Base-by-base conservation (phyloP, 2,329 filamentous ascomycete species). In the Diaporthe capsici region DNA sequence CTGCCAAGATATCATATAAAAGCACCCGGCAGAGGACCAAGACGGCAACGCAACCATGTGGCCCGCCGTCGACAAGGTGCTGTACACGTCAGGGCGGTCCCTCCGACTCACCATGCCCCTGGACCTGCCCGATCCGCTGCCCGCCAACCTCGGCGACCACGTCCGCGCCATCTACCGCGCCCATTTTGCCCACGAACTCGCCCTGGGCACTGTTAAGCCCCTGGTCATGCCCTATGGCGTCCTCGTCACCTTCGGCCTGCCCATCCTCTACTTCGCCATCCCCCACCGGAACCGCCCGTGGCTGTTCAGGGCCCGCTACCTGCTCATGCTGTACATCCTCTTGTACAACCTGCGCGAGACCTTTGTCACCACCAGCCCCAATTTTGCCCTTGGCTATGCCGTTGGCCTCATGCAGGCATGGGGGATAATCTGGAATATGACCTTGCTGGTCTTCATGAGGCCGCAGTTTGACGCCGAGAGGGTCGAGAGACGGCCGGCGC, bases 401-500 rank as follows among this genome's bases (percentile, higher is more conserved):
- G 81, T 84, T 2, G 91, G 91, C 0, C 79, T 92, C 67, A 79
- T 88, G 51, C 84, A 84, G 4, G 81, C 83, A 5, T 92, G 88
- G 88, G 85, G 87, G 1, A 87, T 88, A 15, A 80, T 92, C 25
- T 87, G 86, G 82, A 85, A 82, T 49, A 79, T 88, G 73, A 86
- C 86, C 28, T 80, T 90, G 79, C 81, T 93, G 34, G 81, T 92
- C 2, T 90, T 89, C 83, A 88, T 85, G 61, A 83, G 85, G 25
- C 90, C 90, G 4, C 91, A 92, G 81, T 88, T 87, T 80, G 88
- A 91, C 28, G 88, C 88, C 0, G 89, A 87, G 76, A 86, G 91
- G 77, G 85, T 89, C 0, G 81, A 87, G 72, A 86, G 83, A 75
- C 80, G 84, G 15, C 49, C 2, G 44, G 75, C 76, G 72, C 82